Conservation (phyloP, 257 asterid genomes). For the Handroanthus guayacan region DNA sequence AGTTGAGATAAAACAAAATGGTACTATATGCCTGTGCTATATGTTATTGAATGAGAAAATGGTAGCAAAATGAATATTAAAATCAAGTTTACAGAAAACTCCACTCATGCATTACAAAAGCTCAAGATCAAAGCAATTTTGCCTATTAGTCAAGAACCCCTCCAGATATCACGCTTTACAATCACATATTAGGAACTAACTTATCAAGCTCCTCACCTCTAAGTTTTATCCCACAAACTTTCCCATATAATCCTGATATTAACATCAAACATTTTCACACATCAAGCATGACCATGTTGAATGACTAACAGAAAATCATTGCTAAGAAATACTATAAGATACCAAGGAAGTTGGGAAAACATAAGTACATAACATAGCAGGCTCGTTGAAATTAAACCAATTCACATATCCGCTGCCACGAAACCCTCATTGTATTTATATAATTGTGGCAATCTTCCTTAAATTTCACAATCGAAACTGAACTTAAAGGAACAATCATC, state of each 20-base stretch:
- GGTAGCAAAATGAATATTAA: neutral
- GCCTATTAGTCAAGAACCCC: neutral
- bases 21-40: neutral
- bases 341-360: neutral
- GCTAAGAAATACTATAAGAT: neutral
- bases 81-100: neutral
- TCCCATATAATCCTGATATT: neutral
- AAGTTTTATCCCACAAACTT: neutral
- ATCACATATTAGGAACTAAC: neutral
- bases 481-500: neutral
- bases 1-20: neutral
- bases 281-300: constrained; percentile 24
- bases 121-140: neutral
- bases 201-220: neutral
- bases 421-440: neutral
- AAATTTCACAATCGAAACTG: constrained; percentile 18
- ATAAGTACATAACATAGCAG: neutral
- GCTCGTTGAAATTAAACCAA: neutral
- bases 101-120: neutral
- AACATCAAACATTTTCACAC: neutral
- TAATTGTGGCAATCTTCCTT: neutral
- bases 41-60: neutral
- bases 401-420: constrained; percentile 13
- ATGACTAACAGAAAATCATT: neutral
- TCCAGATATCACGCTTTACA: constrained; percentile 9